Base-by-base conservation (phyloP, 2,329 filamentous ascomycete genomes). In the Botrytis tulipae region DNA sequence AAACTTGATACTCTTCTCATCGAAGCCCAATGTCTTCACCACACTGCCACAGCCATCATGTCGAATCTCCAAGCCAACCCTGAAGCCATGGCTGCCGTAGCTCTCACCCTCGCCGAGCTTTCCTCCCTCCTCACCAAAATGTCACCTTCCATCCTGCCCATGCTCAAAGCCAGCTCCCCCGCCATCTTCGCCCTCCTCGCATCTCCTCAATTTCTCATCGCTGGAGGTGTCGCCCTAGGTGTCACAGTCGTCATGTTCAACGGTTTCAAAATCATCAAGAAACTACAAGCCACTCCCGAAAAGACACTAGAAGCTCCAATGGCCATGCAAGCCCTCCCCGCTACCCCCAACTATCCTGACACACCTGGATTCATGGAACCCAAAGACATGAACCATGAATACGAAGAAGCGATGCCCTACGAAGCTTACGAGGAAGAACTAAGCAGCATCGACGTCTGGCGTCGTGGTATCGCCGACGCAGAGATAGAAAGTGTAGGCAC, bases 231-330 rank as follows among this genome's bases (percentile, higher is more conserved):
- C 22, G 93, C 93, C 0, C 90, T 97, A 0, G 96, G 96, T 22
- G 91, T 97, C n/a, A 98, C 96, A 0, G 91, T 98, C 14, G 93
- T 99, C 79, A 95, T 96, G 82, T 93, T 99, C 74, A 96, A 96
- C 71, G 95, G 96, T 8, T 98, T 94, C 88, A 98, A 97, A 84
- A 98, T 99, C 82, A 91, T 99, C 83, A 97, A 98, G 86, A 91
- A 90, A 78, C 93, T 98, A 77, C 85, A 86, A 79, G 77, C 79
- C 51, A 78, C 73, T n/a, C 65, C 65, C 0, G 74, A 73, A 4
- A 76, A 75, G 54, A 75, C 74, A 25, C 73, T 79, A n/a, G 77
- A 77, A 10, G 76, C 75, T 66, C 74, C 74, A 0, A 70, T 71
- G 32, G 72, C 66, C 32, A 63, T 73, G 57, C 57, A 69, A 25